A percentile compares a stretch with the other conserved stretches of the same genome.
These are phyloP conservation scores for Eucommia ulmoides DNA, from an alignment of 257 asterid genomes.

Conservation along the genomic window DNA sequence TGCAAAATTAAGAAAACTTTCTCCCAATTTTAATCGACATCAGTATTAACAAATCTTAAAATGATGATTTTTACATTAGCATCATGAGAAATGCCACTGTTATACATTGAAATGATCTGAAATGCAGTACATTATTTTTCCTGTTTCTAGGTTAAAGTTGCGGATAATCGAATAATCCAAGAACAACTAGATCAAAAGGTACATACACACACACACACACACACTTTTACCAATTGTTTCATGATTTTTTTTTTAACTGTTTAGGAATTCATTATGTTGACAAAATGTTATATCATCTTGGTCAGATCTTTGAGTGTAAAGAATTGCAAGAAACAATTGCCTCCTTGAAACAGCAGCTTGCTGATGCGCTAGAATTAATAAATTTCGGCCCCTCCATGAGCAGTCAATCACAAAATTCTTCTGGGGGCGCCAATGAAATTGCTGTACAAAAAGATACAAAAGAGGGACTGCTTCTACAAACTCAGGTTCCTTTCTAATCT, in stretches of 20 bases:
- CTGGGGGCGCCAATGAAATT: conserved; percentile 37
- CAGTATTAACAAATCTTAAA: too few species aligned
- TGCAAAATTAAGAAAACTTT: too few species aligned
- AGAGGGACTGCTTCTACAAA: conserved; percentile 39
- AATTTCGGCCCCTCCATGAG: conserved; percentile 28
- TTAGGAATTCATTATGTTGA: not conserved
- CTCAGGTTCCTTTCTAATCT: conserved; percentile 35
- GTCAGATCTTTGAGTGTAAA: conserved; percentile 66
- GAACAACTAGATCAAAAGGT: conserved; percentile 95
- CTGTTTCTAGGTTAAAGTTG: conserved; percentile 73
- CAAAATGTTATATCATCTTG: conserved; percentile 4
- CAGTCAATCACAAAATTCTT: conserved; percentile 27
- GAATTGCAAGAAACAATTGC: conserved; percentile 56
- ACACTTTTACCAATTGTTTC: conserved; percentile 15
- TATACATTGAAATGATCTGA: too few species aligned
- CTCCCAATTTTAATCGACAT: too few species aligned
- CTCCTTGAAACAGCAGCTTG: conserved; percentile 54
- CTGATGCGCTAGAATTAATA: conserved; percentile 36
- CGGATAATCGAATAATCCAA: conserved; percentile 87
- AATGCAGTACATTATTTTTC: too few species aligned
- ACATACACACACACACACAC: too few species aligned
- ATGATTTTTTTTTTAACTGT: conserved; percentile 1
- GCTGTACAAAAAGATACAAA: conserved; percentile 27
- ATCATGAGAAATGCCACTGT: too few species aligned
- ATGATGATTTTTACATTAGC: too few species aligned